phyloP scores from a whole-genome alignment of 179 eudicot genomes.

The Beta macrorhiza region DNA sequence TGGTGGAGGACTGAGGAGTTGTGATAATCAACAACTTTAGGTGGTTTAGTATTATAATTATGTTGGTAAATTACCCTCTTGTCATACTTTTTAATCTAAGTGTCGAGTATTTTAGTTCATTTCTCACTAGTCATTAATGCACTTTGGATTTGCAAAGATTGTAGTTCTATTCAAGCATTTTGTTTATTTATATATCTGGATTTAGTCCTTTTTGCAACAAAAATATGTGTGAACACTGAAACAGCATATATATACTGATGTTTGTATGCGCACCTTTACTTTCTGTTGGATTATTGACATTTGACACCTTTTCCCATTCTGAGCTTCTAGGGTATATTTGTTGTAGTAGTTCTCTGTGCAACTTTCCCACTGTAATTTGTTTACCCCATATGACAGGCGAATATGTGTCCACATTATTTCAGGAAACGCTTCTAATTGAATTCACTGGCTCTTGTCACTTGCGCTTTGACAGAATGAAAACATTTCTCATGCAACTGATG shows the following conservation, averaged over 20 bases:
- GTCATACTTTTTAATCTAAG: neutral
- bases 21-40: neutral
- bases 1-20: neutral
- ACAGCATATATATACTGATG: neutral
- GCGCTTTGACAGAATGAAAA: conserved; percentile 35
- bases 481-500: conserved; percentile 21
- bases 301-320: neutral
- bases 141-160: neutral
- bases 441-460: neutral
- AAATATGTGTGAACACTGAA: neutral
- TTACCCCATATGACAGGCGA: neutral
- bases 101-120: neutral
- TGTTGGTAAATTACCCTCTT: neutral
- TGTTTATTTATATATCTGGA: neutral
- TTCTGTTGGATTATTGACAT: neutral
- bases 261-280: neutral
- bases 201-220: neutral
- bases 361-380: neutral
- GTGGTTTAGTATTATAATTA: neutral
- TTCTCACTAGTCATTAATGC: neutral
- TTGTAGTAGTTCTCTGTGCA: neutral
- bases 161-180: neutral
- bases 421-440: neutral
- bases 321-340: neutral
- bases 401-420: neutral